These are phyloP conservation scores for Penicillium sp. DNA, from an alignment of 2,329 filamentous ascomycete genomes.

Conservation along the genomic window DNA sequence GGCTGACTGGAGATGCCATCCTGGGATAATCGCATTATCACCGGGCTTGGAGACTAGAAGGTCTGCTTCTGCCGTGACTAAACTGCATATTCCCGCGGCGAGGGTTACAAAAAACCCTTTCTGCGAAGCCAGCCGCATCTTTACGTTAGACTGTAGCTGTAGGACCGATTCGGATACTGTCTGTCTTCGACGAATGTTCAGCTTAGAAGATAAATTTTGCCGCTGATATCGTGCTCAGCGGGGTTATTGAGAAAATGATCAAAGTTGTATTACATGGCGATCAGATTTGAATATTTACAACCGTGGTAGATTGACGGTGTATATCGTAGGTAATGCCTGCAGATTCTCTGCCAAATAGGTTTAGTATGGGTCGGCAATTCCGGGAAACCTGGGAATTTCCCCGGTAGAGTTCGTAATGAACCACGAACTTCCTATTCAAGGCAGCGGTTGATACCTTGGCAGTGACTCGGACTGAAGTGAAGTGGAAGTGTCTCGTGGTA, in stretches of 20 bases:
- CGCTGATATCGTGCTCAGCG: too few relatives aligned
- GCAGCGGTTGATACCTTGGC: background rate
- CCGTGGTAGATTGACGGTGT: slow-evolving; percentile 11
- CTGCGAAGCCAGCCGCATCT: background rate
- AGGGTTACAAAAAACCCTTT: background rate
- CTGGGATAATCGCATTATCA: slow-evolving; percentile 32
- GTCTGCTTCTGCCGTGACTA: background rate
- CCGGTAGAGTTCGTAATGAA: slow-evolving; percentile 1
- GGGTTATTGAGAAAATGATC: background rate
- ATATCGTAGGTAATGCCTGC: slow-evolving; percentile 3
- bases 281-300: slow-evolving; percentile 7
- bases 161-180: background rate
- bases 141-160: too few relatives aligned
- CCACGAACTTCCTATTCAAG: slow-evolving; percentile 6
- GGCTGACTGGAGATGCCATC: slow-evolving; percentile 58
- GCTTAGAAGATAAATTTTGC: background rate
- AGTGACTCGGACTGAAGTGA: background rate
- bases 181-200: too few relatives aligned
- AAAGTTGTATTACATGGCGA: slow-evolving; percentile 7
- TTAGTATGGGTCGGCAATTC: slow-evolving; percentile 14
- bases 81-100: background rate
- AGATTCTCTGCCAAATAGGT: slow-evolving; percentile 7
- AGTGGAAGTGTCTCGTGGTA: background rate
- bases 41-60: slow-evolving; percentile 29
- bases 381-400: slow-evolving; percentile 12